phyloP scores from a whole-genome alignment of 441 rosid species.

The Iberis amara region DNA sequence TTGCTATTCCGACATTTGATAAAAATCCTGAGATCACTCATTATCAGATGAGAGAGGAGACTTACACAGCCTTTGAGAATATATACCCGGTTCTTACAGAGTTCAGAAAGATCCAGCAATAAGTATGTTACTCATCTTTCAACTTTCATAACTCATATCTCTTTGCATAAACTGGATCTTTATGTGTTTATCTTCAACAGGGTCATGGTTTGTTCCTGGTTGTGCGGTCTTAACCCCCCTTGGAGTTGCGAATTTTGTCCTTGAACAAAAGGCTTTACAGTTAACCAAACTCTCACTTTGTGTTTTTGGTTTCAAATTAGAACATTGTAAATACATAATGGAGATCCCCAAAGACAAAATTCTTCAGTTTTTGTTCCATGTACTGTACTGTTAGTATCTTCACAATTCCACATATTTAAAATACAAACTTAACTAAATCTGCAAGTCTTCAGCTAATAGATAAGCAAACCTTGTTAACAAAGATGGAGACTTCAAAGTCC shows the following conservation, averaged over 20 bases:
- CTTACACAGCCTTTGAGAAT: slow-evolving; percentile 35
- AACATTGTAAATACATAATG: slow-evolving; percentile 27
- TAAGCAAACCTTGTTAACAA: too few species aligned
- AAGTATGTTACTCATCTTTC: slow-evolving; percentile 22
- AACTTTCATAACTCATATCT: neutral
- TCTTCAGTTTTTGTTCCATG: neutral
- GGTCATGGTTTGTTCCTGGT: neutral
- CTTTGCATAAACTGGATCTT: slow-evolving; percentile 8
- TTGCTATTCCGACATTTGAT: neutral
- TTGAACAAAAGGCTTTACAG: slow-evolving; percentile 16
- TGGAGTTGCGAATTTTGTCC: slow-evolving; percentile 20
- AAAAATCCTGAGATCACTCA: neutral
- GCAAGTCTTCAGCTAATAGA: too few species aligned
- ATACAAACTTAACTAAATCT: too few species aligned
- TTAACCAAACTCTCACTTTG: slow-evolving; percentile 6
- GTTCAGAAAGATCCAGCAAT: slow-evolving; percentile 33
- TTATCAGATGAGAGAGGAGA: slow-evolving; percentile 32
- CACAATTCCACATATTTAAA: too few species aligned
- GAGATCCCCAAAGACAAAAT: neutral
- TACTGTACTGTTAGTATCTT: too few species aligned
- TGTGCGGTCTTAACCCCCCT: slow-evolving; percentile 6
- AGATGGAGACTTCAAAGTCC: too few species aligned
- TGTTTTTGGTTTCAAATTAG: slow-evolving; percentile 21
- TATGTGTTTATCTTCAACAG: slow-evolving; percentile 1
- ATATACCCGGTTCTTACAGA: slow-evolving; percentile 33